Base-by-base conservation (phyloP, 148 eudicot genomes). In the Arctostaphylos glauca region DNA sequence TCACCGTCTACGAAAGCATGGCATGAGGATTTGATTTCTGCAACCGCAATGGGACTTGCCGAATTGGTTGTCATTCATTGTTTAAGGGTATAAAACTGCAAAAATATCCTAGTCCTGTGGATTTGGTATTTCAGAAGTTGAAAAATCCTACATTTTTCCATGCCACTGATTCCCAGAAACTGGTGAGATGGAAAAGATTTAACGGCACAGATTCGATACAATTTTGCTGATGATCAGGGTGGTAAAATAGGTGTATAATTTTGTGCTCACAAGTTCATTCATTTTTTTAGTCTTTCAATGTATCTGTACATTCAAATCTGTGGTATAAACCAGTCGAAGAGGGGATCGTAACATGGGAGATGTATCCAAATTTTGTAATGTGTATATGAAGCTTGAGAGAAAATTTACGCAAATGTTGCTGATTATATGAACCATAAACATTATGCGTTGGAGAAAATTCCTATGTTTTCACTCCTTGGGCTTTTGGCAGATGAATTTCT, bases 41-140 rank as follows among this genome's bases (percentile, higher is more conserved):
- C 82, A 80, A 23, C 38, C 46, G 50, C 19, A 2, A 19, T 8
- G 41, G 50, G 81, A 44, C 50, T 43, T 43, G 68, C 46, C 2
- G 18, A 41, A 38, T 18, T 16, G 3, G 43, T 10, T 41, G 80
- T 55, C 66, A 41, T 53, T 46, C 47, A 31, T 47, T 10, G 13
- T 23, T 21, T 43, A 25, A 62, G 44, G 43, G 16, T 48, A 50
- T 23, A 19, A 15, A 31, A 14, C 21, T 44, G 56, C 56, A 62
- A 47, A 38, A 41, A 9, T 64, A 62, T 6, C 73, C 41, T 9
- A 13, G 43, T 0, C 68, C 25, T 54, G 59, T 31, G 74, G 31
- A 15, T 9, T 9, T 47, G 81, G 74, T 43, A 78, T 78, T 80
- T 49, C 82, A 49, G 82, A n/a, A 78, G 55, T 66, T 19, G 12